A percentile compares a stretch with the other conserved stretches of the same genome.
phyloP scores from a whole-genome alignment of 2,329 filamentous ascomycete species.

The Phaeophleospora eucalypticola region DNA sequence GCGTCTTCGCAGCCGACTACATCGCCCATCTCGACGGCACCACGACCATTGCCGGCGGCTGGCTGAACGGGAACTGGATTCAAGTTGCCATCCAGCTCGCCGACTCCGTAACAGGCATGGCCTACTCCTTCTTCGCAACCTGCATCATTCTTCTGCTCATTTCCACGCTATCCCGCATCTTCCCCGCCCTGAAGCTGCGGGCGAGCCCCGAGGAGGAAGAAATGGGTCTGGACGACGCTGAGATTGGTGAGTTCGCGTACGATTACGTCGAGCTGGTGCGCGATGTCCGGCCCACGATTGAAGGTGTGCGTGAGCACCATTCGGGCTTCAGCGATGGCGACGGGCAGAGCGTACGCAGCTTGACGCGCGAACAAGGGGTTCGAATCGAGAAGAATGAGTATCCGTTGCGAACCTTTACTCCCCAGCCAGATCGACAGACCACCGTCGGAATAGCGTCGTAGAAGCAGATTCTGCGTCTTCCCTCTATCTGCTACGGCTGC shows the following conservation, averaged over 20 bases:
- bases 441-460: neutral
- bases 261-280: conserved; percentile 83
- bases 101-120: conserved; percentile 70
- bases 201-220: conserved; percentile 74
- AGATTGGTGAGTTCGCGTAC: conserved; percentile 93
- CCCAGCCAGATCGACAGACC: neutral
- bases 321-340: neutral
- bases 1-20: conserved; percentile 78
- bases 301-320: neutral
- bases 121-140: conserved; percentile 74
- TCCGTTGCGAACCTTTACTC: conserved; percentile 5
- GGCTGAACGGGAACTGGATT: conserved; percentile 78
- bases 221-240: conserved; percentile 76
- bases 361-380: conserved; percentile 1
- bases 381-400: conserved; percentile 8
- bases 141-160: conserved; percentile 63
- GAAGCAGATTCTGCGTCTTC: too few relatives aligned
- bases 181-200: conserved; percentile 72
- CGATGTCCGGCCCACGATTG: conserved; percentile 53
- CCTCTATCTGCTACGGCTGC: too few relatives aligned
- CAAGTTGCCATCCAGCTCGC: conserved; percentile 81
- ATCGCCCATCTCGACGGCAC: conserved; percentile 75
- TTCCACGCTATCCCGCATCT: conserved; percentile 68
- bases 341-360: conserved; percentile 6
- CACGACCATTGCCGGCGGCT: conserved; percentile 67